Base-by-base conservation (phyloP, 768 basidiomycete genomes). In the Grammothele lineata region DNA sequence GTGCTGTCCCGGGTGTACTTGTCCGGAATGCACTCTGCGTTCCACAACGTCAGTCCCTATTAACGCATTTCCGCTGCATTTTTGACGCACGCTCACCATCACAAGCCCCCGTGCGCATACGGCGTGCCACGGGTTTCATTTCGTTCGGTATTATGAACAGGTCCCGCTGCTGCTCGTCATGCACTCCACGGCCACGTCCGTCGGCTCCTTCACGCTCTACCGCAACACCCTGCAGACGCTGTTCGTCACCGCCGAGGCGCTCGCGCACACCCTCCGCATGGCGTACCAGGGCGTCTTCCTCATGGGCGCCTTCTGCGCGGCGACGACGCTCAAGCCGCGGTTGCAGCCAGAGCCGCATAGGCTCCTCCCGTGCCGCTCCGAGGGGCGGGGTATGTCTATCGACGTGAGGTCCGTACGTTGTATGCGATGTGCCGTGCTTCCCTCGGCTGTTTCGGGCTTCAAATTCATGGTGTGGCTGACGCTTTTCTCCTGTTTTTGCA, bases 241-340 rank as follows among this genome's bases (percentile, higher is more conserved):
- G 35, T 71, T 91, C 10, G 77, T 77, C 58, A 80, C 87, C 10
- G 72, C 78, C 47, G 71, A 80, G 42, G 78, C 78, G 56, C 61
- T 92, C 51, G 60, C 83, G 24, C 76, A 78, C 34, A 86, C 82
- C 4, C 62, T 74, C 21, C 79, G 78, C 47, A 82, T 85, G 81
- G 80, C 81, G n/a, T 91, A 85, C 57, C 90, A 94, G 63, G 80
- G 81, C 25, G 75, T 92, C 40, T 93, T 94, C 68, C 71, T 90
- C 49, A 85, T 92, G 81, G 85, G 84, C 39, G 89, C 91, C 6
- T 93, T 91, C 60, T 82, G 79, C 57, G 87, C 87, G 37, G 83
- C 85, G 39, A 82, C 81, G 71, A 74, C 77, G 54, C 66, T 91
- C 51, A 77, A 79, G 53, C 86, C 86, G 22, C 74, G 74, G 53